Conservation (phyloP, 2,329 filamentous ascomycete genomes). For the Xylaria polymorpha region DNA sequence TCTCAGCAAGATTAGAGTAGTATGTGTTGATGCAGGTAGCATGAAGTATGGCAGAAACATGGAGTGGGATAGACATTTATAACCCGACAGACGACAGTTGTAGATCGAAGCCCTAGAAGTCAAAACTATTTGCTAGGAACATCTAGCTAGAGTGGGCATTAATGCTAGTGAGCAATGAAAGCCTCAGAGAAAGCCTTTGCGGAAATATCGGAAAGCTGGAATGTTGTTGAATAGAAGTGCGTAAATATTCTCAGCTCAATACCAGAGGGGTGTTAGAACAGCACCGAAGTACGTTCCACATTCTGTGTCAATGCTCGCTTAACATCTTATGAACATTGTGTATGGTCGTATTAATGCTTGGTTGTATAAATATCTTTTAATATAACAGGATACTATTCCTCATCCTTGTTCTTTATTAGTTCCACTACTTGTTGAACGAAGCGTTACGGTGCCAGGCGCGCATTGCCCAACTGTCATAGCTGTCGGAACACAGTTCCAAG, state of each 20-base stretch:
- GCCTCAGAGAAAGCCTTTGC: background rate
- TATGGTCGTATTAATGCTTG: background rate
- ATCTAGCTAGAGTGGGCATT: background rate
- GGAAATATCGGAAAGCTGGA: slow-evolving; percentile 5
- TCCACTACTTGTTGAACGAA: background rate
- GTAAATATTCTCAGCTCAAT: slow-evolving; percentile 9
- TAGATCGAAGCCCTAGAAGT: too few species aligned
- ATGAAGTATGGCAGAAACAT: too few species aligned
- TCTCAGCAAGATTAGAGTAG: too few species aligned
- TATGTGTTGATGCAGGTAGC: too few species aligned
- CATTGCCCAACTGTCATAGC: slow-evolving; percentile 25
- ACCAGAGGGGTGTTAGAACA: background rate
- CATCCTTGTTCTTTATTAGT: background rate
- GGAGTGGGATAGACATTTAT: too few species aligned
- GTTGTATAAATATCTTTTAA: background rate
- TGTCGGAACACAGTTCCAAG: slow-evolving; percentile 35
- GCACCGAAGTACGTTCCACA: background rate
- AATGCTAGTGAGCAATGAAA: background rate
- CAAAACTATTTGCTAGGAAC: background rate
- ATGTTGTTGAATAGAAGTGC: background rate
- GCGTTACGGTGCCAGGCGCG: slow-evolving; percentile 22
- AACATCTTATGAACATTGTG: background rate
- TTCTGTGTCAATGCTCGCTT: background rate
- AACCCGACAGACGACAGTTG: too few species aligned
- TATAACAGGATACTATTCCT: background rate